Base-by-base conservation (phyloP, 257 asterid species). In the Verbena officinalis region DNA sequence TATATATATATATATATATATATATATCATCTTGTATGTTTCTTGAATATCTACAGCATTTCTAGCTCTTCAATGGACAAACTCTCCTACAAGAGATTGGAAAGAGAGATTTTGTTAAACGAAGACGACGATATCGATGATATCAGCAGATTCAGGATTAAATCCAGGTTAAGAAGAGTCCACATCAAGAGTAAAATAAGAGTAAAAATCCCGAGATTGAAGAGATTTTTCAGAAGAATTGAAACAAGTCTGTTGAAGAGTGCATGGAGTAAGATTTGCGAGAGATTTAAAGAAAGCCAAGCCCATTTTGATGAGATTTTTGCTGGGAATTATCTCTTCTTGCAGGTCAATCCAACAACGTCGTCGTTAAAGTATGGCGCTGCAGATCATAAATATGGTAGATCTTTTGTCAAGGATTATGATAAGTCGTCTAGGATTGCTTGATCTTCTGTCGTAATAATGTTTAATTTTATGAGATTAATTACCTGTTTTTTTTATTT, bases 261-360 rank as follows among this genome's bases (percentile, higher is more conserved):
- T 8, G 87, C 73, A 2, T 83, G 84, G 75, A 36, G 27, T 3
- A 85, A 79, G 56, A 74, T 83, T 7, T 64, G 62, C 48, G 73
- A 68, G 71, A 83, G 96, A 53, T 54, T 86, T 77, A 85, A 81
- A 80, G 91, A 88, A 49, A 73, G 86, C 53, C 78, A 63, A 39
- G 23, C 82, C 10, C 86, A 81, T 69, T 88, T 88, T 50, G 85
- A 87, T 6, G 83, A 88, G 70, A 77, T 88, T 4, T 88, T 86
- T 68, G 81, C 95, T 31, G 95, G 96, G 36, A 88, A 83, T 71
- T 88, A 85, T 75, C 40, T 88, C 59, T 81, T 88, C 78, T 39
- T 77, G 81, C 95, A 88, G 71, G 83, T 85, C 33, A 60, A 75
- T 74, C 96, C 95, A 15, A 67, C 91, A 39, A 74, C 59, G 14